A percentile compares a stretch with the other conserved stretches of the same genome.
These are phyloP conservation scores for Sugiyamaella smithiae DNA, from an alignment of 805 yeast species.

Conservation along the genomic window DNA sequence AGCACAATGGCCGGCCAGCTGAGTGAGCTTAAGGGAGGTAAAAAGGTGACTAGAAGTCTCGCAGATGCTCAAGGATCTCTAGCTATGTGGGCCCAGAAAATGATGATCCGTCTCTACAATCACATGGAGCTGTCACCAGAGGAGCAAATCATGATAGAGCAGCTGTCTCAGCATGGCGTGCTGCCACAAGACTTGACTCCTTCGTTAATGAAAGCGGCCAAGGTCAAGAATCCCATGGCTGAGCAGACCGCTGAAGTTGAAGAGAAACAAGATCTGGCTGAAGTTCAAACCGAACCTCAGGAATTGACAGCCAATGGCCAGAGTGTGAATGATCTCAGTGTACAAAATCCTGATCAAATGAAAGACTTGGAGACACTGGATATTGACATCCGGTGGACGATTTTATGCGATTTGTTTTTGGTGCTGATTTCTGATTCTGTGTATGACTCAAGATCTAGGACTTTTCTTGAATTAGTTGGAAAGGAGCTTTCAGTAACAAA, in stretches of 20 bases:
- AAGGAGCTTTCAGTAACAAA: constrained; percentile 51
- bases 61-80: constrained; percentile 70
- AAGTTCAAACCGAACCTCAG: constrained; percentile 2
- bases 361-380: constrained; percentile 39
- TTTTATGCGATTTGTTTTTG: constrained; percentile 85
- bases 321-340: constrained; percentile 13
- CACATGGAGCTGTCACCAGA: constrained; percentile 77
- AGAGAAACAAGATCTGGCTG: constrained; percentile 7
- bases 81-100: constrained; percentile 78
- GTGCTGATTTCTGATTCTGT: constrained; percentile 76
- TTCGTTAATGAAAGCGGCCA: constrained; percentile 52
- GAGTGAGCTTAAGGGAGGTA: constrained; percentile 49
- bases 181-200: constrained; percentile 66
- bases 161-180: constrained; percentile 78
- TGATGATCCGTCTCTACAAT: constrained; percentile 67
- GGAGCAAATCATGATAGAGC: constrained; percentile 85
- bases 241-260: constrained; percentile 2
- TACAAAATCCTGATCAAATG: constrained; percentile 26
- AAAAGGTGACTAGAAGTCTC: constrained; percentile 55
- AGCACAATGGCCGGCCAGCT: constrained; percentile 81
- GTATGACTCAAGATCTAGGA: constrained; percentile 86
- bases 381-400: constrained; percentile 88
- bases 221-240: constrained; percentile 50
- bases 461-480: constrained; percentile 71
- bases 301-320: constrained; percentile 9